Evolutionary conservation across 2,329 filamentous ascomycete genomes (phyloP).

Genomic region (Diaporthe capsici): DNA sequence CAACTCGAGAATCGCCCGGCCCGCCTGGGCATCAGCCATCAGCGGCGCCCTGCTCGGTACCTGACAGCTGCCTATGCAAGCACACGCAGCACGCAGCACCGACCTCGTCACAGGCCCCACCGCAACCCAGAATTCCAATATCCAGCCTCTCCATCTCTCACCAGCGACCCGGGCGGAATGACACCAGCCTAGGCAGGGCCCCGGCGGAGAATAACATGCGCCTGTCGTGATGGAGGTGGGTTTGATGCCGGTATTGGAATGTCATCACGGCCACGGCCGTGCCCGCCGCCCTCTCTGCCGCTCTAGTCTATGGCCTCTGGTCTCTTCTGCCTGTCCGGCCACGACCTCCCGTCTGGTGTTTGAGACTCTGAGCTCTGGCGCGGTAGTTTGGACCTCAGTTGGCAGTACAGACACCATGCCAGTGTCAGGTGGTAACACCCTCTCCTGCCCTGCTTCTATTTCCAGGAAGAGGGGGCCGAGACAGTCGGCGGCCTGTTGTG

Average conservation of each 20-base stretch:
- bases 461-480: conserved; percentile 21
- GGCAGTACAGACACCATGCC: conserved; percentile 18
- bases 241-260: conserved; percentile 31
- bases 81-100: not conserved
- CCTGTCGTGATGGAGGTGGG: conserved; percentile 21
- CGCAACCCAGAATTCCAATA: conserved; percentile 5
- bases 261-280: conserved; percentile 37
- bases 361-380: conserved; percentile 16
- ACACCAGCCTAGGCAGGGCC: conserved; percentile 8
- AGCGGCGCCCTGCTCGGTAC: conserved; percentile 25
- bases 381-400: not conserved
- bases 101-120: conserved; percentile 23
- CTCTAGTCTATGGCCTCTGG: not conserved
- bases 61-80: conserved; percentile 30
- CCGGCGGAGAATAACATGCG: conserved; percentile 24
- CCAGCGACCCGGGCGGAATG: conserved; percentile 17
- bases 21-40: conserved; percentile 35
- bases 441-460: conserved; percentile 21
- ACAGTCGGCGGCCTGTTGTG: conserved; percentile 21
- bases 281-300: conserved; percentile 25
- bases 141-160: conserved; percentile 17
- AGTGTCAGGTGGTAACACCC: conserved; percentile 30
- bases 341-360: conserved; percentile 12
- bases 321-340: conserved; percentile 14
- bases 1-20: conserved; percentile 8